phyloP scores from a whole-genome alignment of 2,329 filamentous ascomycete species.

The Colletotrichum shisoi region DNA sequence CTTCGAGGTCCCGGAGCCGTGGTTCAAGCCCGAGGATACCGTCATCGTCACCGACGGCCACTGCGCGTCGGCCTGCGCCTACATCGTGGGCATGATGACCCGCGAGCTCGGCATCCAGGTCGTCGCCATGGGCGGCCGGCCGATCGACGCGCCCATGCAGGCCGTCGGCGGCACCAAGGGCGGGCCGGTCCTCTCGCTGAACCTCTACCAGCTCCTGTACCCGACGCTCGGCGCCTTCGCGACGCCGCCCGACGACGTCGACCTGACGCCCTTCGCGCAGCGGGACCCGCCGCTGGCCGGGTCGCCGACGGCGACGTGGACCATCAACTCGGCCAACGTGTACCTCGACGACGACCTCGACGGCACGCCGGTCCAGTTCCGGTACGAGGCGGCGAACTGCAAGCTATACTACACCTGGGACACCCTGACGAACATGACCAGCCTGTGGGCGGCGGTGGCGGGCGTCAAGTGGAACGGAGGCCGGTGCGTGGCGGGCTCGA shows the following conservation, averaged over 20 bases:
- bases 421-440: conserved; percentile 60
- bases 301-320: not conserved
- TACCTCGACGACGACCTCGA: conserved; percentile 40
- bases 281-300: conserved; percentile 26
- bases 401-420: conserved; percentile 65
- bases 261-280: conserved; percentile 27
- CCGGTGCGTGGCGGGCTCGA: conserved; percentile 37
- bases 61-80: conserved; percentile 42
- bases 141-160: conserved; percentile 64
- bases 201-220: conserved; percentile 10
- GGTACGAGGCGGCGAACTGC: conserved; percentile 68
- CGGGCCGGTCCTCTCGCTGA: conserved; percentile 48
- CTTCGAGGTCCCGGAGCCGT: conserved; percentile 19
- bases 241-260: conserved; percentile 20
- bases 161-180: conserved; percentile 72
- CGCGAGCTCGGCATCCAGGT: conserved; percentile 61
- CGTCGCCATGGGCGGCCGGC: conserved; percentile 67
- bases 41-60: conserved; percentile 43
- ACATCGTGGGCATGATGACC: conserved; percentile 55
- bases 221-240: not conserved
- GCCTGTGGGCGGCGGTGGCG: conserved; percentile 61
- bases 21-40: conserved; percentile 48
- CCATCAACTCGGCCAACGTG: conserved; percentile 41
- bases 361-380: conserved; percentile 63
- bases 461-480: conserved; percentile 40